Evolutionary conservation across 2,329 filamentous ascomycete genomes (phyloP).

Genomic region (Mycosphaerelloides madeirae): DNA sequence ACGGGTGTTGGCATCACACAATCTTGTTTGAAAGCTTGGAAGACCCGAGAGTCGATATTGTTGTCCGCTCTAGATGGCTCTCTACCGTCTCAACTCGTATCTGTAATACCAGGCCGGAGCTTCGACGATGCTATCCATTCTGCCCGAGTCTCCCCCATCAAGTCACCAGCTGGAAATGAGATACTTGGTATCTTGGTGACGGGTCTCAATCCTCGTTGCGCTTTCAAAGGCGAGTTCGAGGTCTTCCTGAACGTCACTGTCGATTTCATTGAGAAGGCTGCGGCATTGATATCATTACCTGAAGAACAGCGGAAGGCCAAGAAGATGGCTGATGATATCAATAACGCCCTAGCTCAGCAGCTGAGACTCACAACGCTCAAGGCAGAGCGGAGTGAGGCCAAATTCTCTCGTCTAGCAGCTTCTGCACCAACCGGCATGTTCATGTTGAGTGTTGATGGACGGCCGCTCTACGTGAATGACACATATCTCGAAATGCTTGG

Average conservation of each 20-base stretch:
- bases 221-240: constrained; percentile 37
- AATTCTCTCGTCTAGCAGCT: constrained; percentile 39
- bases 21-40: constrained; percentile 30
- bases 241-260: constrained; percentile 35
- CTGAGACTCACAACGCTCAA: constrained; percentile 29
- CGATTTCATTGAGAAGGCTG: constrained; percentile 36
- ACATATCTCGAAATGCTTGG: constrained; percentile 36
- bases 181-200: constrained; percentile 38
- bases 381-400: constrained; percentile 33
- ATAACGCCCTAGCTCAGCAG: constrained; percentile 35
- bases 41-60: constrained; percentile 27
- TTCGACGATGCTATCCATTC: constrained; percentile 34
- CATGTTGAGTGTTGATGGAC: constrained; percentile 31
- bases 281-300: constrained; percentile 38
- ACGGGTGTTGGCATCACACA: constrained; percentile 16
- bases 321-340: constrained; percentile 35
- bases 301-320: constrained; percentile 31
- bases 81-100: constrained; percentile 25
- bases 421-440: constrained; percentile 39
- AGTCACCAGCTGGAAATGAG: constrained; percentile 32
- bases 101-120: constrained; percentile 31
- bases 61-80: constrained; percentile 30
- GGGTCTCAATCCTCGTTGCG: constrained; percentile 36
- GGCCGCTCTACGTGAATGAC: constrained; percentile 39
- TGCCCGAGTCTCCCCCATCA: constrained; percentile 35